These are phyloP conservation scores for Calamus simplicifolius DNA, from an alignment of 176 grass and related monocot genomes.

Conservation along the genomic window DNA sequence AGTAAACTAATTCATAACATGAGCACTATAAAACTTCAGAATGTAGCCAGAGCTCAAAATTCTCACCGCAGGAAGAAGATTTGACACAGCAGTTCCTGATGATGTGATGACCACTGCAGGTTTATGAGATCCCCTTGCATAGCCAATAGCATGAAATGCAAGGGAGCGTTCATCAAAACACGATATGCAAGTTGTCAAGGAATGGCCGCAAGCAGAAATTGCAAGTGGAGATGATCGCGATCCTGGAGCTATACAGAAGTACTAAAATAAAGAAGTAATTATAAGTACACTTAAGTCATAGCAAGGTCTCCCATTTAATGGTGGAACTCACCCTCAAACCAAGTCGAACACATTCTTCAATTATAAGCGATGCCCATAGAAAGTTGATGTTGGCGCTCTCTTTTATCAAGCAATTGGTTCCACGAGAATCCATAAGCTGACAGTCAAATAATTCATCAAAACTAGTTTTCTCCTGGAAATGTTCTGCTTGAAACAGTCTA, in stretches of 20 bases:
- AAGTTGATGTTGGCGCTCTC: slow-evolving; percentile 71
- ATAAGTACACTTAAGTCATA: slow-evolving; percentile 24
- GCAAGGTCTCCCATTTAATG: slow-evolving; percentile 3
- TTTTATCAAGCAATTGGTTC: slow-evolving; percentile 38
- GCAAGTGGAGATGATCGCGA: slow-evolving; percentile 96
- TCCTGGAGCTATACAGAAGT: slow-evolving; percentile 95
- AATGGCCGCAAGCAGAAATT: slow-evolving; percentile 65
- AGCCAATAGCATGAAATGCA: slow-evolving; percentile 96
- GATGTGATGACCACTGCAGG: slow-evolving; percentile 87
- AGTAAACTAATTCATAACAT: not conserved
- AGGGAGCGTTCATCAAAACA: slow-evolving; percentile 97
- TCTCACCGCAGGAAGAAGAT: slow-evolving; percentile 86
- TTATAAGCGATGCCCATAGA: slow-evolving; percentile 88
- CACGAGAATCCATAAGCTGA: slow-evolving; percentile 22
- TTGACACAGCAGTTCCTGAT: slow-evolving; percentile 96
- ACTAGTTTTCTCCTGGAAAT: not conserved
- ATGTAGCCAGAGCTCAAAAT: not conserved
- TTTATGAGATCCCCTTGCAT: slow-evolving; percentile 63
- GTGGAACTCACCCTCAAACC: slow-evolving; percentile 74
- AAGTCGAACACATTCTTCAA: slow-evolving; percentile 92
- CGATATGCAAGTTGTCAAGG: slow-evolving; percentile 76
- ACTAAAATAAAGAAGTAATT: slow-evolving; percentile 49
- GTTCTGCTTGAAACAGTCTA: slow-evolving; percentile 3
- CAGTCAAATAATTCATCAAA: slow-evolving; percentile 19
- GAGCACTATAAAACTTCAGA: slow-evolving; percentile 6